Evolutionary conservation across 371 early-diverging fungal species (phyloP).

Genomic region (Mortierella sp.): DNA sequence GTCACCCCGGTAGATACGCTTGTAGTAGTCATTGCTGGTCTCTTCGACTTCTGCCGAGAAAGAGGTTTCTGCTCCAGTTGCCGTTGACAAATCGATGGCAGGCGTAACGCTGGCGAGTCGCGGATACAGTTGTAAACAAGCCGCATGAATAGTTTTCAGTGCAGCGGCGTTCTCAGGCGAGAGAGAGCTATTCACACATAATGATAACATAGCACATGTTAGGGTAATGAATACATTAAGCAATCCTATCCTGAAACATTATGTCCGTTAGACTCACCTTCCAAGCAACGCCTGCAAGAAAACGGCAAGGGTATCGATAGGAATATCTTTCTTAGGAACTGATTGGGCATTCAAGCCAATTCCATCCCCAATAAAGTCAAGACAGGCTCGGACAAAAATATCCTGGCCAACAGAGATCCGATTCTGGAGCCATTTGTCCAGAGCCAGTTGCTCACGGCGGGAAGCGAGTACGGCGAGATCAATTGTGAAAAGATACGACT

Average conservation of each 20-base stretch:
- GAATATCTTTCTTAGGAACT: constrained; percentile 40
- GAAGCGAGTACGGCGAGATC: constrained; percentile 83
- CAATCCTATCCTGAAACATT: too few species aligned
- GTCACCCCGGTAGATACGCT: constrained; percentile 81
- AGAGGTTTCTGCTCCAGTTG: constrained; percentile 41
- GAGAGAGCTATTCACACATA: constrained; percentile 56
- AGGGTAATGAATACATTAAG: too few species aligned
- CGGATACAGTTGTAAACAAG: constrained; percentile 71
- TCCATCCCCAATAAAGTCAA: constrained; percentile 81
- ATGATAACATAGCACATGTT: too few species aligned
- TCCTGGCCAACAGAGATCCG: constrained; percentile 74
- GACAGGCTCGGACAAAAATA: constrained; percentile 74
- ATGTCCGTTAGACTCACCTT: constrained; percentile 53
- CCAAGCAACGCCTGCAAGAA: constrained; percentile 76
- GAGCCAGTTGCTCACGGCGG: constrained; percentile 80
- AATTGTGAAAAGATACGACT: constrained; percentile 75
- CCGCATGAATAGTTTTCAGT: constrained; percentile 68
- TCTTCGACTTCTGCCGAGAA: constrained; percentile 77
- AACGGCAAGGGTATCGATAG: constrained; percentile 73
- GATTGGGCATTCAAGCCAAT: constrained; percentile 53
- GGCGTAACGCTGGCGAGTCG: constrained; percentile 60
- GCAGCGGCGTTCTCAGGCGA: constrained; percentile 68
- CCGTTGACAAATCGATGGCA: constrained; percentile 31
- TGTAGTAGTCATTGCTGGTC: constrained; percentile 81
- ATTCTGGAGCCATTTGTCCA: constrained; percentile 88